Percentiles rank a stretch among this genome's conserved stretches.
Conservation (phyloP, 1,284 basidiomycete genomes). For the Naganishia sp. region DNA sequence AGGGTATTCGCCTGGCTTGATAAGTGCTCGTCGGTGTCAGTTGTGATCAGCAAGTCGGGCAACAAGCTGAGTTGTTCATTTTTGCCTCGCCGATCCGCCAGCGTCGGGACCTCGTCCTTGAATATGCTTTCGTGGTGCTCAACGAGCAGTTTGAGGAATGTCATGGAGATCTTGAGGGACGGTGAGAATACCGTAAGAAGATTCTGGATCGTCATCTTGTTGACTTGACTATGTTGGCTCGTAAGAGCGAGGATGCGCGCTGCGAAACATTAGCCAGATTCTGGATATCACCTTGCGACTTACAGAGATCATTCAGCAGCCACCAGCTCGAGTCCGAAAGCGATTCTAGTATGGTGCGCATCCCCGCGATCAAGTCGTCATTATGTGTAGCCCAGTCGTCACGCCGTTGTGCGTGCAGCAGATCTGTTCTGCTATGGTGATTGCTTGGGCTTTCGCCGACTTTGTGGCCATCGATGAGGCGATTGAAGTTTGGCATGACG, state of each 20-base stretch:
- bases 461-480: slow-evolving; percentile 21
- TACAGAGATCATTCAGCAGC: slow-evolving; percentile 51
- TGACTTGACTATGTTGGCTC: slow-evolving; percentile 63
- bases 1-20: not conserved
- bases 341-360: slow-evolving; percentile 16
- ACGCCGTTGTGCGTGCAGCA: slow-evolving; percentile 3
- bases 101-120: slow-evolving; percentile 31
- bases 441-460: not conserved
- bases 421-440: not conserved
- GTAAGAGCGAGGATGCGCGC: slow-evolving; percentile 31
- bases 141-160: slow-evolving; percentile 69
- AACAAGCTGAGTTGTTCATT: slow-evolving; percentile 12
- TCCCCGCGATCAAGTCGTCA: not conserved
- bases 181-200: slow-evolving; percentile 76
- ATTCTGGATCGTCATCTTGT: slow-evolving; percentile 82
- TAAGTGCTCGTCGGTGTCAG: not conserved
- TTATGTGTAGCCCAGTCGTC: not conserved
- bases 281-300: slow-evolving; percentile 17
- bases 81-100: slow-evolving; percentile 12
- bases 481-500: slow-evolving; percentile 56
- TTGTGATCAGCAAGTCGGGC: slow-evolving; percentile 8
- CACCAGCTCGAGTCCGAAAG: slow-evolving; percentile 50
- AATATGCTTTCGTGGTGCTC: slow-evolving; percentile 53
- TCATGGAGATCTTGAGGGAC: slow-evolving; percentile 74
- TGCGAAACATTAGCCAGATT: slow-evolving; percentile 22